These are phyloP conservation scores for Penicillium hordei DNA, from an alignment of 2,329 filamentous ascomycete species.

Conservation along the genomic window DNA sequence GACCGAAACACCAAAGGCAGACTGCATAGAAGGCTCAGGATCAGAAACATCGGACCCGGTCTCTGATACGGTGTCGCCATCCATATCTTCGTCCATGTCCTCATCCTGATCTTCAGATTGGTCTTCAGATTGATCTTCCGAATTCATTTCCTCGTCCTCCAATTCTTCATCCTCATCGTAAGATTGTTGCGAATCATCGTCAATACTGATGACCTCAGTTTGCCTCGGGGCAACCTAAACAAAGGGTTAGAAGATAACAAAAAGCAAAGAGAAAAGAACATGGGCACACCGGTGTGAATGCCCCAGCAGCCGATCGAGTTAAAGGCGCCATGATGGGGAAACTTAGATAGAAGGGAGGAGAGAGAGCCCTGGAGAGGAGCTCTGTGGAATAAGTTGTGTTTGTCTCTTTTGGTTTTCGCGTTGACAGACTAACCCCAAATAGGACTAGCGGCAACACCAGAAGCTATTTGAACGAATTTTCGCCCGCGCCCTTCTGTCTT, in stretches of 20 bases:
- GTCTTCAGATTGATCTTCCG: background rate
- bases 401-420: slow-evolving; percentile 37
- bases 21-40: slow-evolving; percentile 19
- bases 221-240: slow-evolving; percentile 26
- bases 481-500: slow-evolving; percentile 40
- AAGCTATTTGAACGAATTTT: slow-evolving; percentile 30
- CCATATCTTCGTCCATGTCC: slow-evolving; percentile 32
- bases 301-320: slow-evolving; percentile 32
- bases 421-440: slow-evolving; percentile 33
- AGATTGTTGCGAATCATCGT: slow-evolving; percentile 36
- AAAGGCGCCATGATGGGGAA: slow-evolving; percentile 41
- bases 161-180: slow-evolving; percentile 28
- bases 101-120: slow-evolving; percentile 22
- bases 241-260: slow-evolving; percentile 14
- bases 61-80: slow-evolving; percentile 30
- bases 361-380: slow-evolving; percentile 12
- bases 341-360: slow-evolving; percentile 23
- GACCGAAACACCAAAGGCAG: slow-evolving; percentile 11
- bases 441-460: slow-evolving; percentile 35
- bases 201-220: slow-evolving; percentile 42
- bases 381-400: slow-evolving; percentile 26
- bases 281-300: slow-evolving; percentile 18
- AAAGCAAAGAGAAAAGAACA: slow-evolving; percentile 1
- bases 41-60: slow-evolving; percentile 33
- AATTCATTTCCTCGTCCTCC: slow-evolving; percentile 25